A percentile compares a stretch with the other conserved stretches of the same genome.
Conservation (phyloP, 257 asterid species). For the Solanum arcanum region DNA sequence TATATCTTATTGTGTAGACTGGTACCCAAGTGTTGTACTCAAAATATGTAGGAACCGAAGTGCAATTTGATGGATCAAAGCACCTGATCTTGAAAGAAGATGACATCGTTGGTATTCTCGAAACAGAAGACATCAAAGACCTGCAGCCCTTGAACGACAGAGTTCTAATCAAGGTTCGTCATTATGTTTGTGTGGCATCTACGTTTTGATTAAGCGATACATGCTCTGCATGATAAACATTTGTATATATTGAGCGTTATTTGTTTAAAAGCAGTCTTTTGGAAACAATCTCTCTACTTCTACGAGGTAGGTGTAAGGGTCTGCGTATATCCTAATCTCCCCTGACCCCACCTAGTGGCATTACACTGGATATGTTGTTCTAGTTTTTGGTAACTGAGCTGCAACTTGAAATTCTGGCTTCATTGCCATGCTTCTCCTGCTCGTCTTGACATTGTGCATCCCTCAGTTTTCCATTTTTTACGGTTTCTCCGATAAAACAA, state of each 20-base stretch:
- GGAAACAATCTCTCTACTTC: too few relatives aligned
- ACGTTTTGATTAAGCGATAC: neutral
- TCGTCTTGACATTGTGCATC: neutral
- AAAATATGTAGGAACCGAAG: conserved; percentile 90
- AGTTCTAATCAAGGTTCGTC: conserved; percentile 70
- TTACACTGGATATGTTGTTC: too few relatives aligned
- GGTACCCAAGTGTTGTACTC: conserved; percentile 79
- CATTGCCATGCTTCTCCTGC: too few relatives aligned
- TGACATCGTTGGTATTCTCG: conserved; percentile 75
- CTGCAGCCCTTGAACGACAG: conserved; percentile 83
- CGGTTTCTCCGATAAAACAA: too few relatives aligned
- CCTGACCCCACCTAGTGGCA: too few relatives aligned
- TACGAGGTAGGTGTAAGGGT: too few relatives aligned
- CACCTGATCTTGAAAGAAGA: conserved; percentile 90
- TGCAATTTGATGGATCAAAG: conserved; percentile 61
- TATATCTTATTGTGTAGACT: conserved; percentile 21
- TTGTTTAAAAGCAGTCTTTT: neutral
- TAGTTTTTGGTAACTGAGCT: too few relatives aligned
- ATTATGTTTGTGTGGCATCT: neutral
- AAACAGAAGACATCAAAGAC: conserved; percentile 73
- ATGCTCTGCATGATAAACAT: neutral
- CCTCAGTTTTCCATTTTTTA: neutral
- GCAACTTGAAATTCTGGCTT: too few relatives aligned
- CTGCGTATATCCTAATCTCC: too few relatives aligned
- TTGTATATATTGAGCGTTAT: neutral